Base-by-base conservation (phyloP, 441 rosid genomes). In the California macrophylla region DNA sequence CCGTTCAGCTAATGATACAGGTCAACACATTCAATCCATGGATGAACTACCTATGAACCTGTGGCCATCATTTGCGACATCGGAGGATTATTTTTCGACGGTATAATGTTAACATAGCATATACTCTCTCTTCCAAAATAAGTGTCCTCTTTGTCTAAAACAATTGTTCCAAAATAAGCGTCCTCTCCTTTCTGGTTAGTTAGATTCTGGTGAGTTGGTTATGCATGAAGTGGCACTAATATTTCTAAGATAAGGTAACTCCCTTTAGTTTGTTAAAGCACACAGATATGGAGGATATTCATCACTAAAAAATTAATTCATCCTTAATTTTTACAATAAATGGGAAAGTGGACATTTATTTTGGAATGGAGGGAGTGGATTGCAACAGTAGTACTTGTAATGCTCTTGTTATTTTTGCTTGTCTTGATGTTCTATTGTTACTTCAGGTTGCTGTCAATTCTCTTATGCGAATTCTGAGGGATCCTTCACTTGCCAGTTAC, bases 381-480 rank as follows among this genome's bases (percentile, higher is more conserved):
- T 54, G 61, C 13, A 21, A 7, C 13, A 54, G 10, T 10, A 24
- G 63, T 23, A 58, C 63, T 23, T 58, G 63, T 24, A 58, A 23
- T 12, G 42, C 71, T 72, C 16, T 73, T 71, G 30, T 70, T 66
- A 45, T 61, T 72, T 34, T 69, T 73, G 56, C 54, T 74, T 71
- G 45, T 76, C 65, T 66, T 75, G 64, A 71, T 64, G 58, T 30
- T 64, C 71, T 67, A 30, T 25, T 25, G 47, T 24, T 56, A 60
- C 66, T 74, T 64, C 82, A 96, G 99, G 99, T 96, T 82, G 99
- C 99, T 50, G 87, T 96, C 74, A 93, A 85, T 84, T 96, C 98
- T 69, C 92, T 96, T 64, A 91, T 93, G 98, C 87, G 97, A 76
- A 93, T 93, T 85, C 96, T 96, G 73, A 91, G 97, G 83, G 98